phyloP scores from a whole-genome alignment of 208 protist species.

The Leishmania major region DNA sequence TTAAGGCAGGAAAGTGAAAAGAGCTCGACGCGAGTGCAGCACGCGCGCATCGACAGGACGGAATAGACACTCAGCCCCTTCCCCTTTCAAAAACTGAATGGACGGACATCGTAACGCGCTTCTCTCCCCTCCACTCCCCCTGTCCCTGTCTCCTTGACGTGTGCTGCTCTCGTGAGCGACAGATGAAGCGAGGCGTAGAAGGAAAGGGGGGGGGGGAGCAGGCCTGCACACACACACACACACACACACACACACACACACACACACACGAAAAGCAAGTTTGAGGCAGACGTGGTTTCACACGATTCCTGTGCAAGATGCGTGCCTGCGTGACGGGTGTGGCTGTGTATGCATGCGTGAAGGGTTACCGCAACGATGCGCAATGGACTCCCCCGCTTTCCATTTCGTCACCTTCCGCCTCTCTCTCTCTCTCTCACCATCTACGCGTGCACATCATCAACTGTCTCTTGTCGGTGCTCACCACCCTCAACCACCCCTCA shows the following conservation, averaged over 20 bases:
- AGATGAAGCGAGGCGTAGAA: neutral
- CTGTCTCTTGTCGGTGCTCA: neutral
- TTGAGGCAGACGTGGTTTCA: neutral
- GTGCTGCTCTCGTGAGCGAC: neutral
- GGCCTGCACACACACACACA: neutral
- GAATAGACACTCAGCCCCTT: no score
- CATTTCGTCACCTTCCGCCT: neutral
- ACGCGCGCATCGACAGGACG: neutral
- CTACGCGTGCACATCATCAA: neutral
- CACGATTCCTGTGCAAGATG: neutral
- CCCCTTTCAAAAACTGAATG: no score
- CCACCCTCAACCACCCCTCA: neutral
- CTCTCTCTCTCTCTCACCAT: neutral
- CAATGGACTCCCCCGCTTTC: neutral
- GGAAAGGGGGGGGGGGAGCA: neutral
- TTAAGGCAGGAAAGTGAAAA: no score
- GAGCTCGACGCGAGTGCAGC: neutral
- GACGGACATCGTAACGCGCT: neutral
- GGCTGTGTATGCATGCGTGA: neutral
- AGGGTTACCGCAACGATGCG: no score
- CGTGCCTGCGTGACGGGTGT: neutral
- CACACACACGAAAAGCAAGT: neutral
- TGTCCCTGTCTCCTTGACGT: neutral
- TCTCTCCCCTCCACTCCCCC: neutral
- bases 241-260: no score